Evolutionary conservation across 305 asterid genomes (phyloP), one percentile per base, ranked within the genome.

Genomic region (Fraxinus baroniana): DNA sequence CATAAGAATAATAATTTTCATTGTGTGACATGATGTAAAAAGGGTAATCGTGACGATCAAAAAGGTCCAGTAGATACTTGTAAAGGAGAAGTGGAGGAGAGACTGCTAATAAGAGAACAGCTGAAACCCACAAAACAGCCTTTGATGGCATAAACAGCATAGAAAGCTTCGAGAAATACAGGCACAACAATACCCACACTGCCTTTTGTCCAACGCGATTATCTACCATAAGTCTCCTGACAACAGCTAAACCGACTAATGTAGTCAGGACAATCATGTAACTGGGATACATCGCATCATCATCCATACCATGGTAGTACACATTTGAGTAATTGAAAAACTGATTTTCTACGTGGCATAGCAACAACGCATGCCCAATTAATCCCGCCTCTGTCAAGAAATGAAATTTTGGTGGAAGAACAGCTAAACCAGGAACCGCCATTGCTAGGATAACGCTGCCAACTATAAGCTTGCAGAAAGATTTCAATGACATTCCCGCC

Each of bases 41-140:
- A 13, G 32, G 17, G 77, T 77, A 77, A 84, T 79, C 70, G 36
- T 22, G 20, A 81, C 30, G 77, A 74, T 76, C 64, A 17, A 83
- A 74, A 80, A 86, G 77, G 81, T 78, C 81, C 74, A 76, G 87
- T 37, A 80, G 64, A 82, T 91, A 97, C 99, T 89, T 97, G 87
- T 97, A 97, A 44, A 97, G 97, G 91, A 97, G 97, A 87, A 97
- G 77, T 44, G 99, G 98, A 86, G 99, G 99, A 83, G 99, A 92
- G 86, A 94, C 91, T 74, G 98, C 97, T 85, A 97, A 86, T 80
- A 95, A 90, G 82, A 97, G 98, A 86, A 94, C 86, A 82, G 98
- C 95, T 66, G 99, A 91, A 68, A 91, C 97, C 99, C 99, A 97
- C 87, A 94, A 81, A 87, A 94, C 97, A 81, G 91, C 75, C 89